phyloP scores from a whole-genome alignment of 192 early-diverging fungal genomes.

The Linderina pennispora region DNA sequence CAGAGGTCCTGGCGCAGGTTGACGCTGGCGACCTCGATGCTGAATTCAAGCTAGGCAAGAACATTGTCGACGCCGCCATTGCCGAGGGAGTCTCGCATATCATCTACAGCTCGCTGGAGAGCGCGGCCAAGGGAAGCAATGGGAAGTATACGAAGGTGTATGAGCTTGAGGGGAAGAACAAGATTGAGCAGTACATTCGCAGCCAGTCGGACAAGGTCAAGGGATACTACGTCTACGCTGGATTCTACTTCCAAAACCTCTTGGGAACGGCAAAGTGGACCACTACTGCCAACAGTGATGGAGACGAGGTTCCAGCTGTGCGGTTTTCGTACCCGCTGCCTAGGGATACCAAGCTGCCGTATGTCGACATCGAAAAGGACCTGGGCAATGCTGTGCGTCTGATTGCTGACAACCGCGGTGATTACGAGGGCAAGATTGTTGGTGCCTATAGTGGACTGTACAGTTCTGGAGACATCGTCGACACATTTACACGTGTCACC shows the following conservation, averaged over 20 bases:
- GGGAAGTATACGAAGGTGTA: slow-evolving; percentile 10
- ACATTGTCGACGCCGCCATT: slow-evolving; percentile 10
- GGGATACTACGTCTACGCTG: slow-evolving; percentile 4
- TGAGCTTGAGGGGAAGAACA: slow-evolving; percentile 17
- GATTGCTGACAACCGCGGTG: slow-evolving; percentile 9
- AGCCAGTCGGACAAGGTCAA: not conserved
- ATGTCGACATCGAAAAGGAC: slow-evolving; percentile 12
- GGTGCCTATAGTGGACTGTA: slow-evolving; percentile 10
- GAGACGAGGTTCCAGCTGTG: too few species aligned
- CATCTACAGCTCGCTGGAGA: slow-evolving; percentile 16
- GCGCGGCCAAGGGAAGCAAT: slow-evolving; percentile 4
- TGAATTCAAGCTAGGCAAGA: slow-evolving; percentile 8
- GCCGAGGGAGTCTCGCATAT: not conserved
- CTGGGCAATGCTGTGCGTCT: slow-evolving; percentile 9
- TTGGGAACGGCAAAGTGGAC: too few species aligned
- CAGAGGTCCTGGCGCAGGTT: not conserved
- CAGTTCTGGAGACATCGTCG: slow-evolving; percentile 9
- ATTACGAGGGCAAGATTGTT: slow-evolving; percentile 1
- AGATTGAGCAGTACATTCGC: slow-evolving; percentile 11
- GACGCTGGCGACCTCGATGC: not conserved
- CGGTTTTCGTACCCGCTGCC: slow-evolving; percentile 8
- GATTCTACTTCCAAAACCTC: slow-evolving; percentile 22
- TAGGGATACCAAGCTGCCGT: slow-evolving; percentile 9
- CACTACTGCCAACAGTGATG: too few species aligned
- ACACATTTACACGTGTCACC: slow-evolving; percentile 11